Base-by-base conservation (phyloP, 1,284 basidiomycete species). In the Phellinidium pouzarii region DNA sequence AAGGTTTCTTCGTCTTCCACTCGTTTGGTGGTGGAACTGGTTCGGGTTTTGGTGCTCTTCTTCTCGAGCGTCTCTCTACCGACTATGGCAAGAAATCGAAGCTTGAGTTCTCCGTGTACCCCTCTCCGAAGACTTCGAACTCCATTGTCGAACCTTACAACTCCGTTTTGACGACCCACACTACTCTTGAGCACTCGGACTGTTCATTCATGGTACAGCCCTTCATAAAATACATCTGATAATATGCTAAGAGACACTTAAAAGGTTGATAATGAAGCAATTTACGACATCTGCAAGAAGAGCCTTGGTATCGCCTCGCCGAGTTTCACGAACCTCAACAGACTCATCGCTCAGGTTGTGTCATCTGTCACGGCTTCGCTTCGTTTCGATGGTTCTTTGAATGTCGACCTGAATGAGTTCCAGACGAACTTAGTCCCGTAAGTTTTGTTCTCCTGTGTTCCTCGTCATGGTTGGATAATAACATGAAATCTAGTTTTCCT, bases 1-100 rank as follows among this genome's bases (percentile, higher is more conserved):
- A 99, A 73, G 95, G 96, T 63, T 99, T 99, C 83, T 99, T 99
- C 69, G 93, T 99, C 66, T 99, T 99, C 84, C 96, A 99, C 78
- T 99, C 96, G 43, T 97, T 98, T 66, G 96, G 96, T 68, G 96
- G 96, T 71, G 96, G 96, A 71, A 99, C 95, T 63, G 96, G 96
- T 66, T 99, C 96, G 59, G 96, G 96, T 64, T 98, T 99, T 70
- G 96, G 96, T 68, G 94, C 96, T 50, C 87, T 99, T 62, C 78
- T 99, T 52, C 81, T 99, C 59, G 96, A 99, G 74, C 85, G 93
- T 57, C 84, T 99, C 58, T 95, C 94, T 41, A 87, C 89, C 59
- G 95, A 99, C 74, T 99, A 98, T 65, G 96, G 96, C 71, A 99
- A 99, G 73, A 99, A 99, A 78, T 94, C 94, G 52, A 99, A 99